A percentile compares a stretch with the other conserved stretches of the same genome.
Conservation (phyloP, 2,329 filamentous ascomycete genomes). For the Capronia coronata region DNA sequence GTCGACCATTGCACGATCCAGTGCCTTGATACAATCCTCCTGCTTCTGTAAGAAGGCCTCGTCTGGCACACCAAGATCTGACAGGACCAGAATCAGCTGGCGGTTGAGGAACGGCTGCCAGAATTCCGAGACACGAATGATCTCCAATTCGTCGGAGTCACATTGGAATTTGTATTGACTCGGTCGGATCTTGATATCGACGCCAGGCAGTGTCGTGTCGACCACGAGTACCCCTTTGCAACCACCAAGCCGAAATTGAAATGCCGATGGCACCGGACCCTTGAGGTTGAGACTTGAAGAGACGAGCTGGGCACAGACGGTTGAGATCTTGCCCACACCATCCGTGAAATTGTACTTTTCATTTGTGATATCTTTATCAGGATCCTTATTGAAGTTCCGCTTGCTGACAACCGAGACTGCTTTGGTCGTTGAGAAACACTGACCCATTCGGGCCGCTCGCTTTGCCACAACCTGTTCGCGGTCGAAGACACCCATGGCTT, state of each 20-base stretch:
- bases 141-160: slow-evolving; percentile 66
- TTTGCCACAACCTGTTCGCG: slow-evolving; percentile 82
- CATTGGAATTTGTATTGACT: slow-evolving; percentile 85
- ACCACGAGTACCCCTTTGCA: slow-evolving; percentile 82
- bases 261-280: slow-evolving; percentile 65
- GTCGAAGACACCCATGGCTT: slow-evolving; percentile 79
- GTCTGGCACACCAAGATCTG: slow-evolving; percentile 65
- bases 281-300: slow-evolving; percentile 61
- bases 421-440: slow-evolving; percentile 86
- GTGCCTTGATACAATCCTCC: slow-evolving; percentile 59
- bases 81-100: slow-evolving; percentile 82
- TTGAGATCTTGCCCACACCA: slow-evolving; percentile 88
- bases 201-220: slow-evolving; percentile 60
- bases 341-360: slow-evolving; percentile 75
- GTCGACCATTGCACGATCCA: slow-evolving; percentile 64
- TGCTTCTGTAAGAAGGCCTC: slow-evolving; percentile 63
- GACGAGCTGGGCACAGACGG: slow-evolving; percentile 66
- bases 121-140: slow-evolving; percentile 73
- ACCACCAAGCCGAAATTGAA: slow-evolving; percentile 86
- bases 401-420: slow-evolving; percentile 38
- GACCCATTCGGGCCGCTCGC: slow-evolving; percentile 79
- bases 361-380: slow-evolving; percentile 62
- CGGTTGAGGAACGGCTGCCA: slow-evolving; percentile 77
- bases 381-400: slow-evolving; percentile 39
- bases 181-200: slow-evolving; percentile 68